These are phyloP conservation scores for Brettanomyces sp. DNA, from an alignment of 805 yeast species.

Conservation along the genomic window DNA sequence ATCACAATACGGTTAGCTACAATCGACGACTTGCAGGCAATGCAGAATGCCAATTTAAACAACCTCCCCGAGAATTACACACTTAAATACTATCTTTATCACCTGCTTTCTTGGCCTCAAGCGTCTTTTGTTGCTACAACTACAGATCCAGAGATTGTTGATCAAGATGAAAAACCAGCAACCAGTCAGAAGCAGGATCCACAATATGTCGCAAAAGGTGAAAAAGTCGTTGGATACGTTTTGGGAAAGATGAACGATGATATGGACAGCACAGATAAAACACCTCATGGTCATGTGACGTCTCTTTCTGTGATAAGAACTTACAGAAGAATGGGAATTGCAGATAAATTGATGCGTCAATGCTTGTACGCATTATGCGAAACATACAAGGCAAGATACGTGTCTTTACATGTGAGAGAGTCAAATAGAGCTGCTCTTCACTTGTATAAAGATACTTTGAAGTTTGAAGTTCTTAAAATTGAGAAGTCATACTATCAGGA, in stretches of 20 bases:
- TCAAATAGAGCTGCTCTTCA: slow-evolving; percentile 92
- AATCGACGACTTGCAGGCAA: slow-evolving; percentile 78
- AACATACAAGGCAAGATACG: slow-evolving; percentile 71
- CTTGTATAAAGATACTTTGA: slow-evolving; percentile 75
- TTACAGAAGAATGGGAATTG: slow-evolving; percentile 90
- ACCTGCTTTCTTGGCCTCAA: slow-evolving; percentile 93
- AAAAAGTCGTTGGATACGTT: slow-evolving; percentile 90
- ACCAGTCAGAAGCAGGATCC: slow-evolving; percentile 18
- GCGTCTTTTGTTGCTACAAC: slow-evolving; percentile 93
- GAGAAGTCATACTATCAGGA: slow-evolving; percentile 92
- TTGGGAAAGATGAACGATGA: slow-evolving; percentile 96
- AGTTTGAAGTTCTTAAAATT: slow-evolving; percentile 72
- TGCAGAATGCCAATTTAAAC: slow-evolving; percentile 89
- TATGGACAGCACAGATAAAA: slow-evolving; percentile 52
- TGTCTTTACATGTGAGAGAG: slow-evolving; percentile 86
- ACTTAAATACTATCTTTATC: slow-evolving; percentile 88
- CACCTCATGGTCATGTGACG: slow-evolving; percentile 88
- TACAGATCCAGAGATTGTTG: slow-evolving; percentile 36
- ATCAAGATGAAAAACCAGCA: slow-evolving; percentile 10
- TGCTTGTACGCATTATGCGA: slow-evolving; percentile 69
- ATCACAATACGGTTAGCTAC: slow-evolving; percentile 85
- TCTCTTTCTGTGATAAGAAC: slow-evolving; percentile 92
- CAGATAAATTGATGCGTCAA: slow-evolving; percentile 85
- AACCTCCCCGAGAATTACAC: slow-evolving; percentile 93
- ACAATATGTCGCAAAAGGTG: slow-evolving; percentile 57